A percentile compares a stretch with the other conserved stretches of the same genome.
Conservation (phyloP, 148 eudicot genomes). For the Heliosperma pusillum region DNA sequence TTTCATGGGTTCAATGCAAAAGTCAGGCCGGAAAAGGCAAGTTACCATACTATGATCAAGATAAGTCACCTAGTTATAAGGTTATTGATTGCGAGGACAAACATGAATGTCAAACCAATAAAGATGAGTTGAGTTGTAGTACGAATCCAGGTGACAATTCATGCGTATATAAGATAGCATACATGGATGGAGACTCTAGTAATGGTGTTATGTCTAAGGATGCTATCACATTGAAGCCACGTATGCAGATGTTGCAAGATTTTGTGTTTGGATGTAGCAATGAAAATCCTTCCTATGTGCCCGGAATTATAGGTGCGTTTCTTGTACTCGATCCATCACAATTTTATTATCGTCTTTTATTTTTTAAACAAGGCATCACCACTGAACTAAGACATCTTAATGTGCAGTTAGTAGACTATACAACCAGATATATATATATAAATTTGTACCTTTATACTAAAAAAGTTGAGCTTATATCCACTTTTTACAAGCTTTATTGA, state of each 20-base stretch:
- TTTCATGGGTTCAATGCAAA: conserved; percentile 14
- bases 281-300: background rate
- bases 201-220: background rate
- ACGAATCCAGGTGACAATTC: too few relatives aligned
- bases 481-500: too few relatives aligned
- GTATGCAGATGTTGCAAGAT: background rate
- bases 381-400: too few relatives aligned
- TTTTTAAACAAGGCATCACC: too few relatives aligned
- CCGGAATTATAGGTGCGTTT: too few relatives aligned
- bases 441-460: too few relatives aligned
- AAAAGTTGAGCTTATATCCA: too few relatives aligned
- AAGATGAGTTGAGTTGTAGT: background rate
- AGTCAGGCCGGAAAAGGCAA: background rate
- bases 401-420: too few relatives aligned
- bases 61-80: background rate
- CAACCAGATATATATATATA: too few relatives aligned
- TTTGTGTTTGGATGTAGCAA: conserved; percentile 13
- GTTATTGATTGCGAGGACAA: background rate
- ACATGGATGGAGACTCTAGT: background rate
- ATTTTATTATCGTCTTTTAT: too few relatives aligned
- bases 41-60: background rate
- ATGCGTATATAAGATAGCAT: background rate
- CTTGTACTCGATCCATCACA: too few relatives aligned
- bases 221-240: background rate
- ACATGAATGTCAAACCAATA: background rate